Base-by-base conservation (phyloP, 208 protist genomes). In the Leishmania gerbilli region DNA sequence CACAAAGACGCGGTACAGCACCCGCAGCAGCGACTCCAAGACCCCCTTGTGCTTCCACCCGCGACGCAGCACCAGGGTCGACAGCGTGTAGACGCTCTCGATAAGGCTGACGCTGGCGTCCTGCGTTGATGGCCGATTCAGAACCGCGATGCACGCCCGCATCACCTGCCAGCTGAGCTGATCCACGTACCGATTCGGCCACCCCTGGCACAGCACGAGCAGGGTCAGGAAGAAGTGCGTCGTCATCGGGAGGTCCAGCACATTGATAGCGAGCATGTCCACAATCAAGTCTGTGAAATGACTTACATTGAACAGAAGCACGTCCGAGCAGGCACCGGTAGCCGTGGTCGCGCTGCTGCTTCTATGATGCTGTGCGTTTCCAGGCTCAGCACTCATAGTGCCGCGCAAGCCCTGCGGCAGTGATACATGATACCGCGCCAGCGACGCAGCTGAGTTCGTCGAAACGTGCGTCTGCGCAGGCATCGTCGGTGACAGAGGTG, bases 281-380 rank as follows among this genome's bases (percentile, higher is more conserved):
- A 95, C 89, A 13, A 97, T 82, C 15, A 97, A 76, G 74, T 93
- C 89, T 11, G 91, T 94, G 65, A 97, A 95, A 74, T 88, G 88
- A 51, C 85, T 92, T 17, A 96, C 79, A 84, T 97, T 97, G 80
- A 91, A 95, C 60, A 94, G 80, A 55, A 97, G 94, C 7, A 95
- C 88, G 56, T 95, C 92, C 2, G 81, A 82, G 37, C 81, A 74
- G 11, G 24, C 55, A 31, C 79, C 60, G 19, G 56, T 15, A 13
- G 55, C 56, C 34, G 34, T 31, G 17, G 6, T 45, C 3, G 8
- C 19, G 47, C 40, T 47, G 74, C 74, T 49, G 74, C 40, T 34
- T 17, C 42, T 64, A 37, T 31, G 74, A 47, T n/a, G 56, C 40
- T 17, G 74, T 21, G 1, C 37, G 21, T 64, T 55, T 0, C 55